phyloP scores from a whole-genome alignment of 352 stramenopile genomes.

The Saprolegnia diclina region DNA sequence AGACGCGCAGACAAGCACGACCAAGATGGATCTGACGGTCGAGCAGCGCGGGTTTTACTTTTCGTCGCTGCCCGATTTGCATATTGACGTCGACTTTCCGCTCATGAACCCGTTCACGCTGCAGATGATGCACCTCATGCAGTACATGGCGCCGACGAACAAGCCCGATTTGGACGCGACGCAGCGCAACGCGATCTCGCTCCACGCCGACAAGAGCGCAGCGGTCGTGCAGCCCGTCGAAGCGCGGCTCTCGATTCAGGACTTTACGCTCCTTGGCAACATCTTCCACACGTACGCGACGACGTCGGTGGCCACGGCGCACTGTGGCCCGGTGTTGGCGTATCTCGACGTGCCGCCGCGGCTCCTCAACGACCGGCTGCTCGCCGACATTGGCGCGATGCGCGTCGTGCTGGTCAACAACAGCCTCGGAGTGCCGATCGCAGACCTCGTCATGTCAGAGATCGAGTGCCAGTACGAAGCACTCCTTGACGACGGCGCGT shows the following conservation, averaged over 20 bases:
- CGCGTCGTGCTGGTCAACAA: constrained; percentile 86
- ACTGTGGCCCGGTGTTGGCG: constrained; percentile 5
- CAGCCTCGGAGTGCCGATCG: constrained; percentile 78
- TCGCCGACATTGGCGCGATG: constrained; percentile 78
- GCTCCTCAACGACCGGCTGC: constrained; percentile 52
- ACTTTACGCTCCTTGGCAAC: constrained; percentile 72
- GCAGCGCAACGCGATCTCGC: constrained; percentile 31
- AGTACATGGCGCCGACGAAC: constrained; percentile 45
- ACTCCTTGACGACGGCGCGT: constrained; percentile 78
- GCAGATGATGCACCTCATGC: constrained; percentile 75
- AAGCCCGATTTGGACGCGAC: constrained; percentile 37
- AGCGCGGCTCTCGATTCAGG: constrained; percentile 81
- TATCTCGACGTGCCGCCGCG: background rate
- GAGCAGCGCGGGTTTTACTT: constrained; percentile 81
- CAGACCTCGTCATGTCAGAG: constrained; percentile 79
- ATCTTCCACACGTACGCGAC: constrained; percentile 83
- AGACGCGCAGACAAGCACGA: constrained; percentile 50
- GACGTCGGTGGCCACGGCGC: background rate
- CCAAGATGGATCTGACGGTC: constrained; percentile 74
- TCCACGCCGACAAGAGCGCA: constrained; percentile 11
- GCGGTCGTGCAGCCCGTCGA: constrained; percentile 78
- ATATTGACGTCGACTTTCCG: constrained; percentile 82
- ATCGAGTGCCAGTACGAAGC: constrained; percentile 79
- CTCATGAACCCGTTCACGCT: constrained; percentile 76
- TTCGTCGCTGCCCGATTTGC: constrained; percentile 65